These are phyloP conservation scores for Aspergillus funiculosus DNA, from an alignment of 495 filamentous ascomycete genomes.

Conservation along the genomic window DNA sequence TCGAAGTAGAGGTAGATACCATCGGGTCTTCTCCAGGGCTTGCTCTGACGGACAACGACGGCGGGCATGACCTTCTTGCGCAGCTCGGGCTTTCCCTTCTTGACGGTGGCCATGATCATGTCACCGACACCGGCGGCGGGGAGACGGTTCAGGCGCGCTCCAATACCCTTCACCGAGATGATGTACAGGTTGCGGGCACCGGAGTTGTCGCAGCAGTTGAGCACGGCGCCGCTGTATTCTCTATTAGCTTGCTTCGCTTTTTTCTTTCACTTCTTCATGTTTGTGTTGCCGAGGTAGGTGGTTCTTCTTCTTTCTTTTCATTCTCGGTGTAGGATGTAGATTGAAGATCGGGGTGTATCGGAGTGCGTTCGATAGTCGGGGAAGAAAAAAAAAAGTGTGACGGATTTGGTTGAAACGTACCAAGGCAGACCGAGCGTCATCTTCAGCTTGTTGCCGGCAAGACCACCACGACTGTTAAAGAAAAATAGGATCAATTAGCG, in stretches of 20 bases:
- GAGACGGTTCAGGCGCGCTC: slow-evolving; percentile 96
- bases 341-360: background rate
- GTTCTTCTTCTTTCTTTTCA: background rate
- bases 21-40: slow-evolving; percentile 97
- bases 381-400: background rate
- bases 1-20: slow-evolving; percentile 99
- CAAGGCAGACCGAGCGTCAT: slow-evolving; percentile 99
- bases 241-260: slow-evolving; percentile 23
- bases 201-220: slow-evolving; percentile 98
- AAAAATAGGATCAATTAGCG: slow-evolving; percentile 26
- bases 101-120: slow-evolving; percentile 99
- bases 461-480: slow-evolving; percentile 65
- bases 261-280: background rate
- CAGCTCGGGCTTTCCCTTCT: slow-evolving; percentile 99
- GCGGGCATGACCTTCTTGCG: slow-evolving; percentile 99
- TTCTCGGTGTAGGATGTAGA: background rate
- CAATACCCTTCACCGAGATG: slow-evolving; percentile 99
- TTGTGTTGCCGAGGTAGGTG: background rate
- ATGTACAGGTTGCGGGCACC: slow-evolving; percentile 99
- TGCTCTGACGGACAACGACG: slow-evolving; percentile 95
- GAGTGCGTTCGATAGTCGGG: slow-evolving; percentile 1
- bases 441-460: slow-evolving; percentile 99
- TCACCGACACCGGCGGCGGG: slow-evolving; percentile 97
- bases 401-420: slow-evolving; percentile 56
- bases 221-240: slow-evolving; percentile 74